These are phyloP conservation scores for Candida coquimbonensis DNA, from an alignment of 805 yeast species.

Conservation along the genomic window DNA sequence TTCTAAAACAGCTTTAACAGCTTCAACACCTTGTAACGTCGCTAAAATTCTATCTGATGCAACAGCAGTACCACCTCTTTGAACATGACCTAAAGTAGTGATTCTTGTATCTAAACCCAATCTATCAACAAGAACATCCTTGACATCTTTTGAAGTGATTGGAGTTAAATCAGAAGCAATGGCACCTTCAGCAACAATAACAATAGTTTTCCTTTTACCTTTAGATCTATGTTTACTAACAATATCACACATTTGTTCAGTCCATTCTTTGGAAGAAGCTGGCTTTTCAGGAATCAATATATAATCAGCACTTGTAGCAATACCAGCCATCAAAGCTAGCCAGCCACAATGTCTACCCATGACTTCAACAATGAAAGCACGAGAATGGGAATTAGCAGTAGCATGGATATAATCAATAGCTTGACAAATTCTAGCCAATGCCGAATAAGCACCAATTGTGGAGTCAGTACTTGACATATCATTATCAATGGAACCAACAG, in stretches of 20 bases:
- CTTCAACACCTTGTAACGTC: constrained; percentile 77
- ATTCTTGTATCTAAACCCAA: constrained; percentile 72
- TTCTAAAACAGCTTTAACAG: constrained; percentile 68
- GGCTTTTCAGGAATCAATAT: constrained; percentile 79
- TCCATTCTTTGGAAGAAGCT: constrained; percentile 57
- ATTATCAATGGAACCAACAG: constrained; percentile 79
- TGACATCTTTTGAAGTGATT: constrained; percentile 58
- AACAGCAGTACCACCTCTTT: constrained; percentile 78
- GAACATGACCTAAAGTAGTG: constrained; percentile 75
- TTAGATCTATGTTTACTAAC: constrained; percentile 56
- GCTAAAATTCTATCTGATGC: constrained; percentile 68
- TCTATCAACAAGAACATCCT: constrained; percentile 53
- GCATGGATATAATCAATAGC: constrained; percentile 79
- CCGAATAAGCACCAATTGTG: constrained; percentile 76
- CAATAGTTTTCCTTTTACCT: constrained; percentile 75
- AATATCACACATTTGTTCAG: constrained; percentile 57
- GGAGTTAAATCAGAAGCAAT: constrained; percentile 62
- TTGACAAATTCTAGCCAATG: constrained; percentile 66
- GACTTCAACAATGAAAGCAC: constrained; percentile 81
- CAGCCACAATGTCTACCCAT: constrained; percentile 92
- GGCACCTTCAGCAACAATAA: constrained; percentile 83
- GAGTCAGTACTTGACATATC: constrained; percentile 84
- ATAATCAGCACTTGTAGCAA: constrained; percentile 74
- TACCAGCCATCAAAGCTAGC: constrained; percentile 77
- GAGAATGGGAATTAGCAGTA: constrained; percentile 74